A percentile compares a stretch with the other conserved stretches of the same genome.
Evolutionary conservation across 164 flowering plant species (phyloP).

Genomic region (Magnolia changhungtana): DNA sequence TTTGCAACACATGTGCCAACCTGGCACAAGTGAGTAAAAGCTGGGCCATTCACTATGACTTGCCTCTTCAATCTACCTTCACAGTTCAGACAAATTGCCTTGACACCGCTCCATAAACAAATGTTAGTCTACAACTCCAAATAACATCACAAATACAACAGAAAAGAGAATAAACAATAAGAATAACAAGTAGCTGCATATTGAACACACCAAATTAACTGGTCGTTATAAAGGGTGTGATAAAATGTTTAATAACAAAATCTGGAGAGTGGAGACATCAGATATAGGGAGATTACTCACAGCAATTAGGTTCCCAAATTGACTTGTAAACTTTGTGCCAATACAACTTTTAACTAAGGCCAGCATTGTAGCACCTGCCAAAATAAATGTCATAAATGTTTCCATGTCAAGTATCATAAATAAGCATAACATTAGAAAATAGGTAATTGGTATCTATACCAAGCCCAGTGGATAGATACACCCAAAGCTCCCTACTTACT

Average conservation of each 20-base stretch:
- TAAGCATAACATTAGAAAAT: neutral
- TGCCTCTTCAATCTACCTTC: no score
- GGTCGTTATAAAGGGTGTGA: no score
- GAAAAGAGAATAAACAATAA: constrained; percentile 1
- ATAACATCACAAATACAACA: no score
- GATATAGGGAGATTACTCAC: constrained; percentile 37
- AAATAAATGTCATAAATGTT: neutral
- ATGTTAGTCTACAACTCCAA: no score
- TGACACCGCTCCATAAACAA: no score
- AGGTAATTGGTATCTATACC: neutral
- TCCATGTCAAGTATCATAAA: neutral
- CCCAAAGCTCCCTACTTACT: no score
- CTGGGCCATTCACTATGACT: no score
- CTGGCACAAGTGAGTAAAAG: no score
- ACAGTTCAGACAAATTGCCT: constrained; percentile 36
- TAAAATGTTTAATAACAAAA: no score
- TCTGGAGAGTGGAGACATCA: neutral
- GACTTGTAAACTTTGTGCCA: constrained; percentile 92
- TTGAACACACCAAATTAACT: no score
- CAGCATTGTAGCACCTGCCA: constrained; percentile 67
- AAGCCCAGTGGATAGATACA: neutral
- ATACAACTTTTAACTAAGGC: constrained; percentile 84
- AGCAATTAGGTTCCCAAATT: constrained; percentile 88
- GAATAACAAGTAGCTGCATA: neutral
- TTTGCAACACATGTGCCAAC: no score